Evolutionary conservation across 1,284 basidiomycete species (phyloP).

Genomic region (Amylostereum chailletii): DNA sequence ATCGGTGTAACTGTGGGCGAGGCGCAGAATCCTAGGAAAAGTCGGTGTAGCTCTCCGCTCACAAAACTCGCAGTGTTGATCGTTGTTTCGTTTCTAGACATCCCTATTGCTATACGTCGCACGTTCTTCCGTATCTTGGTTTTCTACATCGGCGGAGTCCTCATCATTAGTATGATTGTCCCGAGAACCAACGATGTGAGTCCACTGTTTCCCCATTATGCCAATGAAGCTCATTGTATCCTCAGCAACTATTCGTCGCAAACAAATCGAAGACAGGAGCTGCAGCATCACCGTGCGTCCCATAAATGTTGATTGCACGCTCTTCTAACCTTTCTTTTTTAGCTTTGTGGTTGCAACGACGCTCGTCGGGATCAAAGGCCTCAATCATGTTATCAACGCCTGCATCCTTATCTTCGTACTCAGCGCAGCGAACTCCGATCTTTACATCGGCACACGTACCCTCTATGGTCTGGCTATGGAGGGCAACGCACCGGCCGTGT

Average conservation of each 20-base stretch:
- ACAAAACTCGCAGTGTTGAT: too few relatives aligned
- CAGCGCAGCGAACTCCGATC: slow-evolving; percentile 60
- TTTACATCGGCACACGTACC: slow-evolving; percentile 60
- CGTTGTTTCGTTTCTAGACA: slow-evolving; percentile 15
- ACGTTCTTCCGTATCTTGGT: slow-evolving; percentile 53
- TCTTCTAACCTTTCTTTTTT: slow-evolving; percentile 21
- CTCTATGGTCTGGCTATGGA: slow-evolving; percentile 62
- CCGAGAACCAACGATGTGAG: slow-evolving; percentile 23
- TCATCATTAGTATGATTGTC: slow-evolving; percentile 61
- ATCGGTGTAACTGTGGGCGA: slow-evolving; percentile 35
- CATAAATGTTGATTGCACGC: slow-evolving; percentile 18
- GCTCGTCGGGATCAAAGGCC: slow-evolving; percentile 44
- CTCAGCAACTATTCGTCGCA: slow-evolving; percentile 41
- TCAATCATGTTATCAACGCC: slow-evolving; percentile 69
- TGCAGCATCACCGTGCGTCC: slow-evolving; percentile 72
- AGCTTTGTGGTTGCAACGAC: slow-evolving; percentile 34
- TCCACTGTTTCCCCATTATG: neutral
- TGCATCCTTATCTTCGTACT: slow-evolving; percentile 67
- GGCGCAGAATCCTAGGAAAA: slow-evolving; percentile 47
- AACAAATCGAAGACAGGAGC: slow-evolving; percentile 54
- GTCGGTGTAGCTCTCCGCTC: too few relatives aligned
- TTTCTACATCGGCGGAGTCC: slow-evolving; percentile 66
- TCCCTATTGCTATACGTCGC: slow-evolving; percentile 46
- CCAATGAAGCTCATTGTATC: neutral
- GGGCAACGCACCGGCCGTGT: slow-evolving; percentile 59